Evolutionary conservation across 2,329 filamentous ascomycete genomes (phyloP), one percentile per base, ranked within the genome.

Genomic region (Talaromyces sp.): DNA sequence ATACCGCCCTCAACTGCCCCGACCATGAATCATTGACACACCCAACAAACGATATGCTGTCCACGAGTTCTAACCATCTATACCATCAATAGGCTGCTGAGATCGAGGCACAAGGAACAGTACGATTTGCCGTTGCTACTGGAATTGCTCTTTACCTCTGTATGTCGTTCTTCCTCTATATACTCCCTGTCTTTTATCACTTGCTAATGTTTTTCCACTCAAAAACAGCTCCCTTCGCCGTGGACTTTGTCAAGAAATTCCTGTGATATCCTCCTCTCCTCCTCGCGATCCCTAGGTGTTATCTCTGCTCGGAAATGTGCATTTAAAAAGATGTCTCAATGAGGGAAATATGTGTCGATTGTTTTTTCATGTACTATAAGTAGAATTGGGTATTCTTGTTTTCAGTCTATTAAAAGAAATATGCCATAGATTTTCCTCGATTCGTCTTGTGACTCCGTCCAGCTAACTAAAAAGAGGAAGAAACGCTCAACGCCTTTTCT

Each of bases 121-220:
- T 88, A 68, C 81, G 82, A 71, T 78, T 79, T 71, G 83, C 83
- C 56, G 71, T 83, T 62, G 78, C 79, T 52, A 80, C 82, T 60
- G 84, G 83, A 67, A 72, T 84, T 57, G 73, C 86, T 31, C 80
- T 88, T 56, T 88, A 88, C 75, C 79, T 88, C 57, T 87, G 86
- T 88, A 81, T 65, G 85, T 71, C 28, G 5, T 23, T 52, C 42
- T 18, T 31, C 9, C 70, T 50, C 34, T 7, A 53, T 28, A 40
- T 51, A 6, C 28, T 12, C 14, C 14, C 23, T 56, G 5, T 40
- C 28, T 10, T n/a, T 33, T 33, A 27, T 44, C 31, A 40, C 8
- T 50, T 61, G 23, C 59, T 51, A 33, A 54, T 23, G 40, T 0
- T n/a, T 18, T 23, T 58, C 4, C 18, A 7, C 16, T n/a, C 36